phyloP scores from a whole-genome alignment of 1,284 basidiomycete species.

The Ustilago tritici region DNA sequence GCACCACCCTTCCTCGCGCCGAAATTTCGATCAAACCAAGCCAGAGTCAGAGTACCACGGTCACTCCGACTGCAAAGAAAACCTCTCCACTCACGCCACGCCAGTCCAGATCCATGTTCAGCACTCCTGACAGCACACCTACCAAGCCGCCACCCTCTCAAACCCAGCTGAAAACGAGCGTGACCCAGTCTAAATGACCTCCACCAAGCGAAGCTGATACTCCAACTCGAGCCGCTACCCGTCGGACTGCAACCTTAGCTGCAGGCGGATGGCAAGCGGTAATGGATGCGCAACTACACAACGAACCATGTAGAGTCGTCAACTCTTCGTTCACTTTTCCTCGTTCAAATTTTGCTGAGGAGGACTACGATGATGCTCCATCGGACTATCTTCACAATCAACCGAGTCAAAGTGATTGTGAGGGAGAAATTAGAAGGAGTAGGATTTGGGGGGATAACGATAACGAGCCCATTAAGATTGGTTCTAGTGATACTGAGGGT shows the following conservation, averaged over 20 bases:
- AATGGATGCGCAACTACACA: not conserved
- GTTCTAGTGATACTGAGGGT: not conserved
- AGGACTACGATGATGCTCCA: not conserved
- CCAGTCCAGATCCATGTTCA: not conserved
- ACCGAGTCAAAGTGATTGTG: not conserved
- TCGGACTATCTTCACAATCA: not conserved
- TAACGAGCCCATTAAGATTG: not conserved
- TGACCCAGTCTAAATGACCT: not conserved
- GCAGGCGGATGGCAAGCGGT: not conserved
- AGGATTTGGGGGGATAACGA: not conserved
- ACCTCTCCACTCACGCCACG: slow-evolving; percentile 1
- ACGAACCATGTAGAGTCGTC: not conserved
- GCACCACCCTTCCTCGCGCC: not conserved
- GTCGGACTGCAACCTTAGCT: not conserved
- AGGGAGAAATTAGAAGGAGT: not conserved
- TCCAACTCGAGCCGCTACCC: not conserved
- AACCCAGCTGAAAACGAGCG: not conserved
- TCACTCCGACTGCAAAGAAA: not conserved
- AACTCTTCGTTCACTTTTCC: not conserved
- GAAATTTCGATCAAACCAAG: not conserved
- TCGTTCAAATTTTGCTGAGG: not conserved
- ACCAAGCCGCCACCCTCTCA: not conserved
- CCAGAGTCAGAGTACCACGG: not conserved
- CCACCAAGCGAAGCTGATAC: not conserved
- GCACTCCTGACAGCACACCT: not conserved